These are phyloP conservation scores for Trichoderma citrinoviride DNA, from an alignment of 2,329 filamentous ascomycete species.

Conservation along the genomic window DNA sequence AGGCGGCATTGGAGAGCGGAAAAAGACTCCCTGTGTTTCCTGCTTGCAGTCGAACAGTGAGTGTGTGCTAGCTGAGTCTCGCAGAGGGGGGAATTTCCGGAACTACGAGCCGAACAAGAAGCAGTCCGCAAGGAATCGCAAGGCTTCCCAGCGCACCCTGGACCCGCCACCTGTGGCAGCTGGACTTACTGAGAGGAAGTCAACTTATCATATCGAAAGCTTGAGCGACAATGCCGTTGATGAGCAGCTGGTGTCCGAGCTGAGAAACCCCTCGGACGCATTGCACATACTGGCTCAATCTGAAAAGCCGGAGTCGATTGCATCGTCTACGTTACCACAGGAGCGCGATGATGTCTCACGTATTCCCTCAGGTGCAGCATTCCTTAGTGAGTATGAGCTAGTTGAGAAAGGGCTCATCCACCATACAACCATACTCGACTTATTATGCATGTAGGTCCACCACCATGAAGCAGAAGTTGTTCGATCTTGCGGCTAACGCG, in stretches of 20 bases:
- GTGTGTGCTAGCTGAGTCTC: background rate
- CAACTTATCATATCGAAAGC: background rate
- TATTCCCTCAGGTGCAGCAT: background rate
- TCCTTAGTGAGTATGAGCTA: background rate
- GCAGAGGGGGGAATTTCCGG: slow-evolving; percentile 5
- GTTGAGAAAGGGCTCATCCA: background rate
- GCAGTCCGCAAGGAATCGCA: background rate
- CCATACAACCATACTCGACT: background rate
- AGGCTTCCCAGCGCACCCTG: background rate
- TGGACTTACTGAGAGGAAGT: background rate
- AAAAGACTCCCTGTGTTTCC: background rate
- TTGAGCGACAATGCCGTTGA: background rate
- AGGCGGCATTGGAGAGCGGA: slow-evolving; percentile 1
- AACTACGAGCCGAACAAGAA: background rate
- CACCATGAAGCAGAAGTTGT: background rate
- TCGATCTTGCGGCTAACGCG: background rate
- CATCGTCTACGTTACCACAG: background rate
- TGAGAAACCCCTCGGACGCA: slow-evolving; percentile 4
- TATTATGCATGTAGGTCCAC: background rate
- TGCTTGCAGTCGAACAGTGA: background rate
- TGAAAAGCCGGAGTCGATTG: background rate
- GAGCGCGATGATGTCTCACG: background rate
- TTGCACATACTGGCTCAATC: slow-evolving; percentile 10
- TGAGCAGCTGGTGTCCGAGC: background rate
- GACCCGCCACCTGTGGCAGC: background rate